Base-by-base conservation (phyloP, 139 green algal species). In the Picochlorum sp. region DNA sequence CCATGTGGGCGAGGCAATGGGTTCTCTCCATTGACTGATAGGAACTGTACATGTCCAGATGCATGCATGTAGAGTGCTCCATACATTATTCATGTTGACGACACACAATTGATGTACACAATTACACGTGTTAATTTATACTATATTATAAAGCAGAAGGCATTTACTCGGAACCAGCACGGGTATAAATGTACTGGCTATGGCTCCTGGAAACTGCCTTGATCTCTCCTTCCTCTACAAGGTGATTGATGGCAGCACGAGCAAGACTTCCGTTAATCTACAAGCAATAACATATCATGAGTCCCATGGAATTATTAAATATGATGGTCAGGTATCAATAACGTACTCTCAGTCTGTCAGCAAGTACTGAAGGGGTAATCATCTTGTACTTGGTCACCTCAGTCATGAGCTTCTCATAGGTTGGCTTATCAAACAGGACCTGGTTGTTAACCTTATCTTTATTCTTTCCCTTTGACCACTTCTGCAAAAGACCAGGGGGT, bases 331-430 rank as follows among this genome's bases (percentile, higher is more conserved):
- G 16, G 56, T 62, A 8, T 20, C 16, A 62, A 51, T 62, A 1
- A 45, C 47, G 47, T 54, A 54, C 47, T 21, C 84, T 75, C 58
- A 94, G 69, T 51, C 90, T 80, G 65, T 97, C 90, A 28, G 77
- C 85, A 49, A 97, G 79, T 24, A 97, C 87, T 44, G 92, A 97
- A 14, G 83, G 73, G 18, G 93, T 97, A 79, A 99, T 98, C 86
- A 99, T 94, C 83, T 98, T 98, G 85, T 96, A 98, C 86, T 97
- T 99, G 69, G 94, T 89, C 74, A 97, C 92, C 83, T 99, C 93
- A 49, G 80, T 67, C 11, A 92, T 65, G 59, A 99, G 74, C 89
- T 99, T 99, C 63, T 98, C 93, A 56, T 97, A 97, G 8, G 87
- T 95, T 58, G 81, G 68, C 88, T 95, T 86, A 70, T 98, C 93